phyloP scores from a whole-genome alignment of 2,329 filamentous ascomycete species.

The Delphinella strobiligena region DNA sequence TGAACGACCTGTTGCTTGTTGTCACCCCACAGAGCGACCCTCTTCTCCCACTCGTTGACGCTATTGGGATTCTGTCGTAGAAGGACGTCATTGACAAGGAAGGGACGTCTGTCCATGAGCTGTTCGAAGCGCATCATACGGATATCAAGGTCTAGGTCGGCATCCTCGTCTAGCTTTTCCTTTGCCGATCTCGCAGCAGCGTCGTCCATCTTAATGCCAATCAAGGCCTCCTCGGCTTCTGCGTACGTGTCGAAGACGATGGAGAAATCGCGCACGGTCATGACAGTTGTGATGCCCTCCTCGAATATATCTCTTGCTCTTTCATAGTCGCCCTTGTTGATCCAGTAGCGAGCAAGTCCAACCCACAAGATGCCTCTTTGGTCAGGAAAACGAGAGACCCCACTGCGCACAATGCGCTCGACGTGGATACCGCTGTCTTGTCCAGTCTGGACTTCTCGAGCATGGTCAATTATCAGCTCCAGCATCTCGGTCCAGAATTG shows the following conservation, averaged over 20 bases:
- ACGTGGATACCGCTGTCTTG: slow-evolving; percentile 78
- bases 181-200: slow-evolving; percentile 71
- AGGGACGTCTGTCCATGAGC: slow-evolving; percentile 91
- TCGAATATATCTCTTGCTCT: slow-evolving; percentile 87
- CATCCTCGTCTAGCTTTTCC: slow-evolving; percentile 63
- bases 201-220: slow-evolving; percentile 79
- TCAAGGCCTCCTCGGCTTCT: slow-evolving; percentile 94
- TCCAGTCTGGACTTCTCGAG: slow-evolving; percentile 63
- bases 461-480: slow-evolving; percentile 82
- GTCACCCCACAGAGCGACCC: slow-evolving; percentile 88
- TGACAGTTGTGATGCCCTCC: slow-evolving; percentile 91
- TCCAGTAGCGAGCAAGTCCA: slow-evolving; percentile 92
- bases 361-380: slow-evolving; percentile 93
- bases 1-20: slow-evolving; percentile 86
- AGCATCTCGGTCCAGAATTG: slow-evolving; percentile 98
- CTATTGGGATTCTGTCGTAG: slow-evolving; percentile 93
- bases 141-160: slow-evolving; percentile 89
- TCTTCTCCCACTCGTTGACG: slow-evolving; percentile 93
- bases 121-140: slow-evolving; percentile 97
- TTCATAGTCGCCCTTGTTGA: slow-evolving; percentile 83
- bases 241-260: slow-evolving; percentile 93
- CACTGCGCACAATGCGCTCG: slow-evolving; percentile 83
- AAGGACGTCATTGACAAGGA: slow-evolving; percentile 90
- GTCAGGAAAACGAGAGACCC: slow-evolving; percentile 80
- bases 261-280: slow-evolving; percentile 96